Conservation (phyloP, 2,329 filamentous ascomycete species). For the Aspergillus pseudoglaucus region DNA sequence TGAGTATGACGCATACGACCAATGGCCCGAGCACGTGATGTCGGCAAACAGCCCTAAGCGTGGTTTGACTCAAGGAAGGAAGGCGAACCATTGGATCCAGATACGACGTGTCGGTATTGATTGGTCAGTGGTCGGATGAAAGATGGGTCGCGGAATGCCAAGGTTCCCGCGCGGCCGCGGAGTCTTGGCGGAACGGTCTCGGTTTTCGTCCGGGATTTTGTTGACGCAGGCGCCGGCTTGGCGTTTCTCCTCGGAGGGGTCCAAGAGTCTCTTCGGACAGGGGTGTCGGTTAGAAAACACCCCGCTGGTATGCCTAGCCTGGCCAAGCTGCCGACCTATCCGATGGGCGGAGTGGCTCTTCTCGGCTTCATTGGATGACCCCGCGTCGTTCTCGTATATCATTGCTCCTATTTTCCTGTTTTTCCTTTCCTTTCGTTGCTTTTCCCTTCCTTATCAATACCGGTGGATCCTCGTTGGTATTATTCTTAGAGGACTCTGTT, state of each 20-base stretch:
- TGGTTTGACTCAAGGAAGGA: too few relatives aligned
- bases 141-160: conserved; percentile 13
- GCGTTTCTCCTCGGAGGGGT: conserved; percentile 6
- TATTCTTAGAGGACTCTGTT: not conserved
- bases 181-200: conserved; percentile 12
- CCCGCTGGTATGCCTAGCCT: not conserved
- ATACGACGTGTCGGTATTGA: not conserved
- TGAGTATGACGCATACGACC: too few relatives aligned
- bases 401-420: conserved; percentile 6
- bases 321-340: conserved; percentile 10
- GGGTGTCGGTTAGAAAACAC: not conserved
- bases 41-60: too few relatives aligned
- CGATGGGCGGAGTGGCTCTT: conserved; percentile 1
- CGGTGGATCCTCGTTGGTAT: not conserved
- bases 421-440: not conserved
- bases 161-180: conserved; percentile 11
- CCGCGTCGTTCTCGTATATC: conserved; percentile 3
- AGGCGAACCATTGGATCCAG: not conserved
- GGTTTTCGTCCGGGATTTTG: not conserved
- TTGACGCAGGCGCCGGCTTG: conserved; percentile 6
- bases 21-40: too few relatives aligned
- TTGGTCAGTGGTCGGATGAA: conserved; percentile 5
- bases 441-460: not conserved
- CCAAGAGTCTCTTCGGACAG: not conserved
- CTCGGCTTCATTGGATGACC: not conserved